Conservation (phyloP, 441 rosid species). For the Syzygium syzygioides region DNA sequence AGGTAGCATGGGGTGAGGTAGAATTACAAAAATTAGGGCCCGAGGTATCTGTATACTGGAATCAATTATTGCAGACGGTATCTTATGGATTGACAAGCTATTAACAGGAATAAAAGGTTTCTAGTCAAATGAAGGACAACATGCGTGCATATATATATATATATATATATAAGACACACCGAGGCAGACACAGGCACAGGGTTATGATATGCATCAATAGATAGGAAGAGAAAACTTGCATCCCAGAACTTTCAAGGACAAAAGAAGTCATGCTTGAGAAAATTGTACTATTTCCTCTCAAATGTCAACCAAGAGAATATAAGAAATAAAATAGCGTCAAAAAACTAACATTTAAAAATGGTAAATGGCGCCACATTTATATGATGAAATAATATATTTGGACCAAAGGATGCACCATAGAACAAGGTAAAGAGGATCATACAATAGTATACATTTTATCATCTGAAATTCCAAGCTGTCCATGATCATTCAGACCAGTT, state of each 20-base stretch:
- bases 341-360: background rate
- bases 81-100: background rate
- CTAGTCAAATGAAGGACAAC: background rate
- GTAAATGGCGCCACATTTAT: background rate
- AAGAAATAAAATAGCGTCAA: background rate
- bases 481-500: conserved; percentile 86
- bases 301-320: background rate
- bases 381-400: background rate
- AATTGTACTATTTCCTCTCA: background rate
- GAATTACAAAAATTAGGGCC: background rate
- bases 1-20: background rate
- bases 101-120: background rate
- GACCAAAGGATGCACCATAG: background rate
- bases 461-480: conserved; percentile 70
- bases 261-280: background rate
- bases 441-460: conserved; percentile 43
- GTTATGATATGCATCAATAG: background rate
- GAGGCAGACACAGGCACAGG: background rate
- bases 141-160: background rate
- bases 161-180: background rate
- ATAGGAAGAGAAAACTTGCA: background rate
- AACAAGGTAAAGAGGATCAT: conserved; percentile 15
- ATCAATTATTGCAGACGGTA: background rate
- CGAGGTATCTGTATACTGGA: background rate
- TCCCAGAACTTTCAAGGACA: background rate